phyloP scores from a whole-genome alignment of 208 protist genomes.

The Wallacemonas rigidus region DNA sequence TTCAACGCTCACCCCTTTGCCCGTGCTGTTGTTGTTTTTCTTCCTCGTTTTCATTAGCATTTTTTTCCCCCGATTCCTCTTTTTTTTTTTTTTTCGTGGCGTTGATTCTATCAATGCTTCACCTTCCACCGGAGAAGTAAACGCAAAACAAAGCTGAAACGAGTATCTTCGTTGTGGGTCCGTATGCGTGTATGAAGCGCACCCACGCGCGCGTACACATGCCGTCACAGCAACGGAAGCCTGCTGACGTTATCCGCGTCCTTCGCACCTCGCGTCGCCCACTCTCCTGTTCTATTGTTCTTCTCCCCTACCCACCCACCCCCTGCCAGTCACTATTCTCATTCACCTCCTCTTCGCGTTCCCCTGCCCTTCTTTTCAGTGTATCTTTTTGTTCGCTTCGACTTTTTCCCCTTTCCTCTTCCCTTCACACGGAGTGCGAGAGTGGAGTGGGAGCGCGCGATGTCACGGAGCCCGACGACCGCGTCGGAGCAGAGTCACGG shows the following conservation, averaged over 20 bases:
- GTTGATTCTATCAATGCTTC: neutral
- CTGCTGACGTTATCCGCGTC: too few species aligned
- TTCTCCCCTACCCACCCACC: too few species aligned
- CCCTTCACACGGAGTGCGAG: neutral
- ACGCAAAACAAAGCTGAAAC: too few species aligned
- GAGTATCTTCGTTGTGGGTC: too few species aligned
- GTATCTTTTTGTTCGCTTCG: too few species aligned
- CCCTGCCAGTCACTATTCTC: slow-evolving; percentile 1
- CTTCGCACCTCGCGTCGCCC: too few species aligned
- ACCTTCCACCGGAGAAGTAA: too few species aligned
- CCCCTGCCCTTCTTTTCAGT: neutral
- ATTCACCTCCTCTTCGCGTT: neutral
- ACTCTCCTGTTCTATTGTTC: too few species aligned
- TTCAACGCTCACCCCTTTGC: neutral
- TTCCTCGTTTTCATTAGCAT: slow-evolving; percentile 8
- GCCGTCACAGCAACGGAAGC: too few species aligned
- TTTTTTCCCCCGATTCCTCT: slow-evolving; percentile 18
- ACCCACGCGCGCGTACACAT: too few species aligned
- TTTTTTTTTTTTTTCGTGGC: slow-evolving; percentile 7
- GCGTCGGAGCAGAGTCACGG: neutral
- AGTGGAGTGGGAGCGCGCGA: slow-evolving; percentile 6
- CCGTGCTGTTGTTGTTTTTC: neutral
- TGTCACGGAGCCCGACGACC: neutral
- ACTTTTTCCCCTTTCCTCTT: too few species aligned
- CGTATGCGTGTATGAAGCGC: too few species aligned